These are phyloP conservation scores for Grosmannia penicillata DNA, from an alignment of 2,329 filamentous ascomycete genomes.

Conservation along the genomic window DNA sequence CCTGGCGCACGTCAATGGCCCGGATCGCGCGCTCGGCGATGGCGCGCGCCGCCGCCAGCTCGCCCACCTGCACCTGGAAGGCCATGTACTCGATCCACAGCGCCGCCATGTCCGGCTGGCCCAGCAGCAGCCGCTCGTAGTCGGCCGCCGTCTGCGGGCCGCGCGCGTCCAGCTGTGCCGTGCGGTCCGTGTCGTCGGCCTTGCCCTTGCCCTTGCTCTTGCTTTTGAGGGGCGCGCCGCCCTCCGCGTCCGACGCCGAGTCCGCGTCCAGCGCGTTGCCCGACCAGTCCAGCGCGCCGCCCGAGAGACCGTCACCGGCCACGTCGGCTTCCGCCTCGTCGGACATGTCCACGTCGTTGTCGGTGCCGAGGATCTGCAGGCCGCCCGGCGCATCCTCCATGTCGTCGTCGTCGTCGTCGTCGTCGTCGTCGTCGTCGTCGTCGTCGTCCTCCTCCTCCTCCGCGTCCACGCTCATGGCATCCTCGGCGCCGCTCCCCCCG, in stretches of 20 bases:
- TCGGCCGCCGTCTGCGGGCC: constrained; percentile 84
- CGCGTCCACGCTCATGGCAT: constrained; percentile 23
- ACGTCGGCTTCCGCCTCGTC: constrained; percentile 3
- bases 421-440: constrained; percentile 28
- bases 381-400: constrained; percentile 29
- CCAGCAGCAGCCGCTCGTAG: constrained; percentile 83
- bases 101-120: constrained; percentile 81
- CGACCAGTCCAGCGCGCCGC: constrained; percentile 78
- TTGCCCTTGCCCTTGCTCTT: constrained; percentile 59
- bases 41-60: constrained; percentile 74
- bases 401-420: constrained; percentile 34
- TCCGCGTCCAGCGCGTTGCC: constrained; percentile 48
- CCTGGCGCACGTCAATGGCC: constrained; percentile 81
- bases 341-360: constrained; percentile 18
- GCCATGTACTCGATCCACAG: constrained; percentile 98
- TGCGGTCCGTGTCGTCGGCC: constrained; percentile 69
- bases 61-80: constrained; percentile 88
- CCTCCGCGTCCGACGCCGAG: constrained; percentile 19
- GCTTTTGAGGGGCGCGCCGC: constrained; percentile 24
- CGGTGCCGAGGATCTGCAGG: constrained; percentile 29
- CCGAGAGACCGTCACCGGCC: constrained; percentile 41
- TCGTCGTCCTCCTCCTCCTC: constrained; percentile 28
- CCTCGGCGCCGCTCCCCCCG: constrained; percentile 22
- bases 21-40: constrained; percentile 81
- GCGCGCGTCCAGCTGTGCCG: constrained; percentile 77